Base-by-base conservation (phyloP, 2,329 filamentous ascomycete species). In the Fusarium oxysporum region DNA sequence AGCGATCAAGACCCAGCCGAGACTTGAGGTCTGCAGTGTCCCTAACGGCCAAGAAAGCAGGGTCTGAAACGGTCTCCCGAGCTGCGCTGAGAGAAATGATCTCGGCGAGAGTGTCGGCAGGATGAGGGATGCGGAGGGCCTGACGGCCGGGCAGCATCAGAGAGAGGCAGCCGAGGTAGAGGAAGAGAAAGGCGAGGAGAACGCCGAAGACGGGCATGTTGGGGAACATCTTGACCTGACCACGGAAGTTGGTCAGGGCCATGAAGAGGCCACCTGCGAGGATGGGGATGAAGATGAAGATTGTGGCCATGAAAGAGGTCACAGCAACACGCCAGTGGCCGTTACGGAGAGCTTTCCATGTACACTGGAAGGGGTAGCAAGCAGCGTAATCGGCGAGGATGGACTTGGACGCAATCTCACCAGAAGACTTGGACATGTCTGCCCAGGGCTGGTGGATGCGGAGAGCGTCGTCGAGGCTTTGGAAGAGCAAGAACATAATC, bases 51-150 rank as follows among this genome's bases (percentile, higher is more conserved):
- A 90, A 87, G 79, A 98, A 96, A 0, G 92, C 89, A 14, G 90
- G 86, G 77, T 97, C 95, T 9, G 88, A 85, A 4, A 93, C 84
- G 23, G 97, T 84, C 30, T 92, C 91, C 47, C 91, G 91, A 74
- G 92, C 91, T 66, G 93, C 90, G 45, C 96, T 85, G 79, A 96
- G 95, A 78, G 90, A 92, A 74, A 97, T 88, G 28, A 95, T 86
- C 79, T 95, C 94, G 3, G 93, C 92, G 23, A 97, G 86, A 51
- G 89, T 93, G 68, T 87, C 89, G 44, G 93, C 90, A 9, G 87
- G 86, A 79, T 97, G 94, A 0, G 94, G 94, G 3, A 97, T 87
- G 45, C 91, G 85, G 73, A 91, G 89, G 43, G 86, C 84, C 45
- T 85, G 83, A 19, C 93, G 87, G 17, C 85, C 83, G 1, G 92